phyloP scores from a whole-genome alignment of 176 grass and related monocot genomes.

The Musa itinerans region DNA sequence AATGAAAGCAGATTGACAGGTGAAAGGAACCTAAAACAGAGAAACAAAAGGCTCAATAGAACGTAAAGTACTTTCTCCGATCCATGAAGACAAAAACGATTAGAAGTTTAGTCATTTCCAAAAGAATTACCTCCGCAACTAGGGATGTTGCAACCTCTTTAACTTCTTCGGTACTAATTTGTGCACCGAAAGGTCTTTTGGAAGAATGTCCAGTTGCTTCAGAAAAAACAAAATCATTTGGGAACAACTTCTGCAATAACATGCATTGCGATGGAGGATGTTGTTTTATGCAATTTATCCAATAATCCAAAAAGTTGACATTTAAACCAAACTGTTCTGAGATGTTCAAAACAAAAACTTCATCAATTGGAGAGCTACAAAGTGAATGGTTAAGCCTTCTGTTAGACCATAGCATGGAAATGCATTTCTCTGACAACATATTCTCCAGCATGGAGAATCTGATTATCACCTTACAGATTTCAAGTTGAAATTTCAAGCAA shows the following conservation, averaged over 20 bases:
- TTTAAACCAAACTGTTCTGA: constrained; percentile 36
- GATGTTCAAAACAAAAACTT: constrained; percentile 42
- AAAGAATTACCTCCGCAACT: constrained; percentile 54
- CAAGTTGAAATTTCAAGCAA: constrained; percentile 59
- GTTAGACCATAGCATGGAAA: constrained; percentile 41
- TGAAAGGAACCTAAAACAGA: constrained; percentile 38
- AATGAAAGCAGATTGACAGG: constrained; percentile 44
- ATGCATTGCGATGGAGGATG: constrained; percentile 39
- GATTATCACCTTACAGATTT: constrained; percentile 59
- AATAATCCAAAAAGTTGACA: constrained; percentile 42
- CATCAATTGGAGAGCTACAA: constrained; percentile 55
- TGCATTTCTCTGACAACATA: constrained; percentile 43
- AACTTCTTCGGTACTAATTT: constrained; percentile 37
- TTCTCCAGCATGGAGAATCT: constrained; percentile 52
- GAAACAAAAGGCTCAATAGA: constrained; percentile 24
- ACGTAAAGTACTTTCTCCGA: neutral
- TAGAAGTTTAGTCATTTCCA: neutral
- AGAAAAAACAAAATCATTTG: constrained; percentile 31
- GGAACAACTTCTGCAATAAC: constrained; percentile 55
- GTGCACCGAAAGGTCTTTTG: constrained; percentile 27
- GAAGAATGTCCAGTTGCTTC: constrained; percentile 24
- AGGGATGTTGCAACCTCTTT: constrained; percentile 47
- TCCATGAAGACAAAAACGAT: constrained; percentile 1
- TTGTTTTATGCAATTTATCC: constrained; percentile 53
- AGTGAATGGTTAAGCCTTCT: constrained; percentile 65